A percentile compares a stretch with the other conserved stretches of the same genome.
phyloP scores from a whole-genome alignment of 2,329 filamentous ascomycete genomes.

The Colletotrichum eremochloae region DNA sequence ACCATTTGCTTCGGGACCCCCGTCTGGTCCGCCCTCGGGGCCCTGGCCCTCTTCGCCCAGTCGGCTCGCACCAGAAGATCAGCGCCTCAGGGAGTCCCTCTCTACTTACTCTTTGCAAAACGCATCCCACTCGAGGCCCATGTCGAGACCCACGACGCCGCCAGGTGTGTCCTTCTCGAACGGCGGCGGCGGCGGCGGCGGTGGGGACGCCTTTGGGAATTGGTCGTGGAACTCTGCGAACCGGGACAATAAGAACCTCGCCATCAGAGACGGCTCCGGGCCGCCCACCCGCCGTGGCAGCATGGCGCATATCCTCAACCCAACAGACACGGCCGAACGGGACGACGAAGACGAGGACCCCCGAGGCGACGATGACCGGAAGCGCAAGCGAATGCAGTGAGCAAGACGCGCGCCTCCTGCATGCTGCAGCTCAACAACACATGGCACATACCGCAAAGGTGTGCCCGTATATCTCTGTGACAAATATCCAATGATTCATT shows the following conservation, averaged over 20 bases:
- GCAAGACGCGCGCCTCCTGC: neutral
- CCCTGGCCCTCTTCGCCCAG: slow-evolving; percentile 70
- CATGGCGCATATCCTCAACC: slow-evolving; percentile 75
- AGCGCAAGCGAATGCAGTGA: slow-evolving; percentile 71
- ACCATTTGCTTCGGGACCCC: slow-evolving; percentile 61
- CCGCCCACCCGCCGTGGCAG: slow-evolving; percentile 70
- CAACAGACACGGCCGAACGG: slow-evolving; percentile 67
- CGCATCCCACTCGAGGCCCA: slow-evolving; percentile 57
- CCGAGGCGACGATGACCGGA: slow-evolving; percentile 70
- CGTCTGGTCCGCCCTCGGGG: slow-evolving; percentile 65
- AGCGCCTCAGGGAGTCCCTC: slow-evolving; percentile 69
- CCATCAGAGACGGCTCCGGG: slow-evolving; percentile 67
- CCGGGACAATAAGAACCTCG: slow-evolving; percentile 64
- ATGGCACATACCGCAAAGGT: slow-evolving; percentile 1
- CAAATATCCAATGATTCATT: slow-evolving; percentile 24
- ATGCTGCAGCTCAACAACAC: neutral
- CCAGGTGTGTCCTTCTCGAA: slow-evolving; percentile 65
- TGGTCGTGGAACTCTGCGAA: slow-evolving; percentile 70
- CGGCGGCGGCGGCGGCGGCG: slow-evolving; percentile 47
- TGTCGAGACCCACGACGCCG: slow-evolving; percentile 67
- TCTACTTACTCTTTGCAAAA: slow-evolving; percentile 66
- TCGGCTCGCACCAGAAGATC: slow-evolving; percentile 64
- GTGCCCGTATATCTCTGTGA: slow-evolving; percentile 35
- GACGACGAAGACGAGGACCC: slow-evolving; percentile 69
- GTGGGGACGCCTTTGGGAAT: slow-evolving; percentile 62